These are phyloP conservation scores for Lipomyces chichibuensis DNA, from an alignment of 805 yeast genomes.

Conservation along the genomic window DNA sequence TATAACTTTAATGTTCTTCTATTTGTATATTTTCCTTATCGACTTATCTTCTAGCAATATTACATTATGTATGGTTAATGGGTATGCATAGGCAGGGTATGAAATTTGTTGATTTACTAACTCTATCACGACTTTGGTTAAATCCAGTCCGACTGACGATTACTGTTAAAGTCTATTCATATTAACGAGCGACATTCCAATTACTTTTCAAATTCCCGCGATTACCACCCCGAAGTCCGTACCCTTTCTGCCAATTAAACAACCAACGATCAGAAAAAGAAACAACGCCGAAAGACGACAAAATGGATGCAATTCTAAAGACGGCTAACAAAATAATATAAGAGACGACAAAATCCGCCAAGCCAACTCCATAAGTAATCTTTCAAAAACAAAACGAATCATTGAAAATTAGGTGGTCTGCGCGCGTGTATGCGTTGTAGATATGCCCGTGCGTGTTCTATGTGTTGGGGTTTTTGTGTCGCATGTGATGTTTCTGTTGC, in stretches of 20 bases:
- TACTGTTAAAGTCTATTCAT: neutral
- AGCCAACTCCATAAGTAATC: neutral
- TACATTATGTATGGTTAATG: no score
- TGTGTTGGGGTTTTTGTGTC: no score
- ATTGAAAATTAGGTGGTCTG: neutral
- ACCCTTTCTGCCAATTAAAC: neutral
- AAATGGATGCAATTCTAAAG: neutral
- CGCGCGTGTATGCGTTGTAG: no score
- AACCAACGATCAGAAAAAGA: neutral
- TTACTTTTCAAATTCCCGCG: neutral
- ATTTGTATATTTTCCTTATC: neutral
- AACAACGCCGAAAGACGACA: slow-evolving; percentile 1
- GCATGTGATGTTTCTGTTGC: neutral
- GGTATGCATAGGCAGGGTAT: neutral
- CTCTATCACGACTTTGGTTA: neutral
- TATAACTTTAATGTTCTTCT: neutral
- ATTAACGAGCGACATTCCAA: neutral
- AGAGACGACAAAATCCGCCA: no score
- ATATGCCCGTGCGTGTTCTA: no score
- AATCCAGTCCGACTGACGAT: neutral
- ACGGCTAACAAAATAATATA: neutral
- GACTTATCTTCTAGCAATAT: neutral
- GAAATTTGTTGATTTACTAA: neutral
- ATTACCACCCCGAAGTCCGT: neutral
- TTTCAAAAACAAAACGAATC: neutral